phyloP scores from a whole-genome alignment of 768 basidiomycete species.

The Lentinula boryana region DNA sequence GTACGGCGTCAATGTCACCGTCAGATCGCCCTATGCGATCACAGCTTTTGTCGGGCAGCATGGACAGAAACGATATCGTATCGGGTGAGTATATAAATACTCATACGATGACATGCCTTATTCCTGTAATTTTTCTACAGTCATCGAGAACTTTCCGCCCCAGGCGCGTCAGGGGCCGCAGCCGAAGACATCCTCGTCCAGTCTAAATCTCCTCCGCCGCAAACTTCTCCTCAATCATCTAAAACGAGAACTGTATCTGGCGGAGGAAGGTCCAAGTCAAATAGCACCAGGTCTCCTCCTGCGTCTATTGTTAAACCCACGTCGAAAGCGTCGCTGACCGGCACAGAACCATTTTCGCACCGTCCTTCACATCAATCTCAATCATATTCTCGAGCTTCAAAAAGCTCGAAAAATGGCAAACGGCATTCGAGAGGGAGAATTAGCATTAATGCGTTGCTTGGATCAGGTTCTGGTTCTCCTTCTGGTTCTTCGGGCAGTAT shows the following conservation, averaged over 20 bases:
- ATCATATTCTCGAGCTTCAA: slow-evolving; percentile 2
- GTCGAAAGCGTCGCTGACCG: not conserved
- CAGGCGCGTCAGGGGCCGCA: slow-evolving; percentile 43
- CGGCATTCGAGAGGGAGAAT: slow-evolving; percentile 4
- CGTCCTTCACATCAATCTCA: slow-evolving; percentile 3
- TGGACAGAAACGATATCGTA: slow-evolving; percentile 70
- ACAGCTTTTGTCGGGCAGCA: slow-evolving; percentile 81
- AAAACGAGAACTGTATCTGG: slow-evolving; percentile 19
- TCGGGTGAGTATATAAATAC: slow-evolving; percentile 50
- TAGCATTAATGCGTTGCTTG: slow-evolving; percentile 3
- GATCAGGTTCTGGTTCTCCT: not conserved
- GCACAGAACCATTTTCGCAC: not conserved
- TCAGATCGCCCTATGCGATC: slow-evolving; percentile 75
- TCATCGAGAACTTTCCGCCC: slow-evolving; percentile 56
- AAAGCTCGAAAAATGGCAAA: not conserved
- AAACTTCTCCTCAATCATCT: slow-evolving; percentile 33
- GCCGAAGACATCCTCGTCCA: slow-evolving; percentile 29
- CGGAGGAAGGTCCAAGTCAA: not conserved
- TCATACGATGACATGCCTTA: not conserved
- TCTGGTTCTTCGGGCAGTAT: not conserved
- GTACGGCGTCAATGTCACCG: slow-evolving; percentile 57
- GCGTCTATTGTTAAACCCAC: not conserved
- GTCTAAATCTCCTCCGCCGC: slow-evolving; percentile 17
- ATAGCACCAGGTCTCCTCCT: not conserved
- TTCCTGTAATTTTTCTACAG: slow-evolving; percentile 22